Base-by-base conservation (phyloP, 1,284 basidiomycete genomes). In the Melampsora americana region DNA sequence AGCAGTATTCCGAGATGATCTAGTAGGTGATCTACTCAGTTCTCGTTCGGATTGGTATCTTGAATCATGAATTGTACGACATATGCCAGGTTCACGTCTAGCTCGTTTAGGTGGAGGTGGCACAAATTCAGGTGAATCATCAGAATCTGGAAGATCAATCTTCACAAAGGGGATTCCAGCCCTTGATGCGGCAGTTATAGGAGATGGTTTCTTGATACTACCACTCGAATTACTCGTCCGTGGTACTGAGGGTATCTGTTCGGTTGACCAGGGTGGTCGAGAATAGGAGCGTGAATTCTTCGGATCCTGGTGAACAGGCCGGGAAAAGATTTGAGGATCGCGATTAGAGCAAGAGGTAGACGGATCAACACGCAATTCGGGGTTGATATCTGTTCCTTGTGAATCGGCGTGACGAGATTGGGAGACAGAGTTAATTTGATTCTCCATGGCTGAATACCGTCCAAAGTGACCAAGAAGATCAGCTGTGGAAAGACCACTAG, bases 41-140 rank as follows among this genome's bases (percentile, higher is more conserved):
- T n/a, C 61, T 64, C 26, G 53, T 30, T 64, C 61, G 12, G 20
- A 30, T 5, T 66, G 35, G 26, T 42, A 35, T 14, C 35, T 18
- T 23, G 30, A 39, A 35, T 16, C 23, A 26, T 66, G n/a, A 48
- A 16, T n/a, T 46, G 65, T 44, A 35, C 20, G 42, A 7, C 39
- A 48, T 16, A 16, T 7, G 44, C n/a, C 20, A n/a, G 42, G 65
- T 26, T 39, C 30, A 5, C 39, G 65, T 18, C 35, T 26, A 39
- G 65, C 18, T 39, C 26, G 65, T 32, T 26, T 68, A 56, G 66
- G 30, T 42, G 39, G 65, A 7, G 65, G 73, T 23, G 73, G 73
- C 9, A 76, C 60, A 46, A 68, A 76, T 69, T 76, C 73, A 30
- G 73, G 73, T 11, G 73, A 76, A 26, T 76, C 73, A 30, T 76